Conservation (phyloP, 1,284 basidiomycete species). For the Omphalotus olearius region DNA sequence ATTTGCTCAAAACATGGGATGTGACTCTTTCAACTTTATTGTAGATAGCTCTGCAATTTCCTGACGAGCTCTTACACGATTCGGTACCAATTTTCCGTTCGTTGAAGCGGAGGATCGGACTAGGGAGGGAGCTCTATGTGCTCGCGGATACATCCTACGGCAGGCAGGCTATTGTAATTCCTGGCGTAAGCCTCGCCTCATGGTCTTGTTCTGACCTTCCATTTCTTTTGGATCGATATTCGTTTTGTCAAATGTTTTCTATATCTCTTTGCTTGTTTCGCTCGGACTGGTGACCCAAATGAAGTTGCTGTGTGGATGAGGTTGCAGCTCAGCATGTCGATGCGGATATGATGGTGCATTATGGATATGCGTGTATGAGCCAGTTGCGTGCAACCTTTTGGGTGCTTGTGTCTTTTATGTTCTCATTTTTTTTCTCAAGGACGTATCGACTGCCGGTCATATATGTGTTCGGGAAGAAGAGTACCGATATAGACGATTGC, state of each 20-base stretch:
- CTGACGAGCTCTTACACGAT: constrained; percentile 87
- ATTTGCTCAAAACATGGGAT: too few relatives aligned
- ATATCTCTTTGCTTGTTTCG: too few relatives aligned
- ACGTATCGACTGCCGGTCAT: constrained; percentile 79
- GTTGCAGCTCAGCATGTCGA: constrained; percentile 93
- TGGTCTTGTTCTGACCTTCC: constrained; percentile 10
- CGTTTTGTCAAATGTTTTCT: too few relatives aligned
- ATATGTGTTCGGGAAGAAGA: constrained; percentile 79
- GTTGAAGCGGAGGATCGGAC: constrained; percentile 54
- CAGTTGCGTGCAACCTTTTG: constrained; percentile 45
- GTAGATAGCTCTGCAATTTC: constrained; percentile 92
- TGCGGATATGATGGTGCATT: constrained; percentile 91
- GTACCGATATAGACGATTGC: constrained; percentile 50
- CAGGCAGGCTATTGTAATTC: constrained; percentile 50
- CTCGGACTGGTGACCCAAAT: too few relatives aligned
- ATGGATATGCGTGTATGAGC: constrained; percentile 95
- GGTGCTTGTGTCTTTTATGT: too few relatives aligned
- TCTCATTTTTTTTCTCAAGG: constrained; percentile 30
- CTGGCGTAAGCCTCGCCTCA: constrained; percentile 14
- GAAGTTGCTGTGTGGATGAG: constrained; percentile 95
- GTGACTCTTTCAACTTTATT: not conserved
- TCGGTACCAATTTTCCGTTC: constrained; percentile 84
- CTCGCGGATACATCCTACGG: constrained; percentile 97
- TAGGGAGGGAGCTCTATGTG: constrained; percentile 72
- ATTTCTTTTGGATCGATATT: too few relatives aligned